Evolutionary conservation across 257 asterid genomes (phyloP), one percentile per base, ranked within the genome.

Genomic region (Primulina huaijiensis): DNA sequence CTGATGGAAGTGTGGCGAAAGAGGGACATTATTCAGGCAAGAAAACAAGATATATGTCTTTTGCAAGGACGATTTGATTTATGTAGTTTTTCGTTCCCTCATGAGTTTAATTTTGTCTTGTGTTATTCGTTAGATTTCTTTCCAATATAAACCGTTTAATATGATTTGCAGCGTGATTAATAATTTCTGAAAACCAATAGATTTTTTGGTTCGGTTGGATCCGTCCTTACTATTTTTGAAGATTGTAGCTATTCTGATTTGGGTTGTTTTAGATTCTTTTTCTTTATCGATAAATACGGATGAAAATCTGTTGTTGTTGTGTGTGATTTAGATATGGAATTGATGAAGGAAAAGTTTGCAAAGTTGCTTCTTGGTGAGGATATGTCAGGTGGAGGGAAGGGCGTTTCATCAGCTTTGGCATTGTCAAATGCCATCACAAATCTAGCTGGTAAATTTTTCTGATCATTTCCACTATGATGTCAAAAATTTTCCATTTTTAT

Each of bases 371-470:
- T 88, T 16, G 92, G 95, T 2, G 95, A 88, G 83, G 95, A 86
- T 64, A 86, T 86, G 92, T 88, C 95, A 3, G 90, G 95, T 29
- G 86, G 95, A 37, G 95, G 95, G 7, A 86, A 86, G 79, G 95
- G 95, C n/a, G 95, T 86, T 64, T 88, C 92, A 2, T 88, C 95
- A 0, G 90, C 95, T 76, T 67, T 88, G 80, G 92, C 92, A 2
- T 77, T 88, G 84, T 88, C 92, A 2, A 88, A 88, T 71, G 95
- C 92, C 5, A 86, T 86, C 46, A 88, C 92, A 29, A 88, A 88
- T 65, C 82, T 88, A 76, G 95, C 95, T 74, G 95, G 95, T 86
- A 46, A 46, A 46, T 55, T 5, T 31, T 68, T 52, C 31, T 19
- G 27, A 60, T 20, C n/a, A 8, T 60, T 37, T 64, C 5, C 33